Percentiles rank a stretch among this genome's conserved stretches.
These are phyloP conservation scores for Fusarium fracticaudum DNA, from an alignment of 2,329 filamentous ascomycete species.

Conservation along the genomic window DNA sequence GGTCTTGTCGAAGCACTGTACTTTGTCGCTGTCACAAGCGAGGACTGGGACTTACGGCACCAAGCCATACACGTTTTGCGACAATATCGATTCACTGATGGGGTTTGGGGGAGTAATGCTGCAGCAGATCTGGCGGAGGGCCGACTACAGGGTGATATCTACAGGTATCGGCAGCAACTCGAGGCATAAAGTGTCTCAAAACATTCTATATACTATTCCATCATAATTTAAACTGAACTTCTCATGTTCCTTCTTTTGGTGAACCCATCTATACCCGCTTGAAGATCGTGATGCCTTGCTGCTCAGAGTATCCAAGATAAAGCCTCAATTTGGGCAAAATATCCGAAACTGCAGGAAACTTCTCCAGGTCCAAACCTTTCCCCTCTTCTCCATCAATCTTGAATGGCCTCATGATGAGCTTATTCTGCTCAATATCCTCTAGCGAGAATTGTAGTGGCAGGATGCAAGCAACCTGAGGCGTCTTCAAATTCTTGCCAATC, in stretches of 20 bases:
- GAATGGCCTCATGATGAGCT: neutral
- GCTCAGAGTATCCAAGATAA: neutral
- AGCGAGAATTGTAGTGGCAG: neutral
- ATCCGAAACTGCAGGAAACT: neutral
- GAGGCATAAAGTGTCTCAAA: accelerated
- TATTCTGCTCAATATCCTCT: neutral
- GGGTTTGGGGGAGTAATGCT: neutral
- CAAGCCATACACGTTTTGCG: neutral
- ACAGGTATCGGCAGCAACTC: neutral
- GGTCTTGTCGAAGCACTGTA: neutral
- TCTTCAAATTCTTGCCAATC: neutral
- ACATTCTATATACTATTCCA: neutral
- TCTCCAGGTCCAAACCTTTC: neutral
- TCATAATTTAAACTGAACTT: accelerated
- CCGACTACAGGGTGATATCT: neutral
- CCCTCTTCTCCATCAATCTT: neutral
- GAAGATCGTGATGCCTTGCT: neutral
- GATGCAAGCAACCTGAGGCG: constrained; percentile 1
- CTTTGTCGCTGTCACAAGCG: neutral
- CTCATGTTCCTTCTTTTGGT: accelerated
- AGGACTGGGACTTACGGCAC: neutral
- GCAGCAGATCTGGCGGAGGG: neutral
- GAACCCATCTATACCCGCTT: neutral
- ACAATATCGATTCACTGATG: neutral
- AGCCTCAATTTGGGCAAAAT: neutral